phyloP scores from a whole-genome alignment of 2,329 filamentous ascomycete genomes.

The Fusarium multiceps region DNA sequence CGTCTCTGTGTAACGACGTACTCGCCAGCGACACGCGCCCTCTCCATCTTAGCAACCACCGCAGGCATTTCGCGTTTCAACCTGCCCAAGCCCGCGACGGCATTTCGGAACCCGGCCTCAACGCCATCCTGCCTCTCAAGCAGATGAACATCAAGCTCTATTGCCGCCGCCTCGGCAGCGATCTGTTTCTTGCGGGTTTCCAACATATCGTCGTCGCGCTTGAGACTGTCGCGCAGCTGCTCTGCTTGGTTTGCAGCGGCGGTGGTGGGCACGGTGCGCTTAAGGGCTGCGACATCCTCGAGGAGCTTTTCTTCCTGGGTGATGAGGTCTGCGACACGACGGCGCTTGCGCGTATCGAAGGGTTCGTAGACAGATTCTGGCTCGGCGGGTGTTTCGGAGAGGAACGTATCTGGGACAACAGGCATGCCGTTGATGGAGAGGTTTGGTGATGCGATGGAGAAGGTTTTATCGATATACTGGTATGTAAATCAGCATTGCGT shows the following conservation, averaged over 20 bases:
- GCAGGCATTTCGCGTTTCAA: conserved; percentile 71
- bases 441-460: conserved; percentile 68
- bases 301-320: conserved; percentile 72
- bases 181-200: conserved; percentile 42
- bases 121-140: conserved; percentile 59
- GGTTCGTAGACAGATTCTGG: conserved; percentile 63
- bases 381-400: conserved; percentile 43
- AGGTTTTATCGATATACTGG: conserved; percentile 72
- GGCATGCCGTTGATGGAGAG: conserved; percentile 72
- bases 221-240: conserved; percentile 53
- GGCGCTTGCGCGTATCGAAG: conserved; percentile 69
- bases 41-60: conserved; percentile 72
- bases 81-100: conserved; percentile 62
- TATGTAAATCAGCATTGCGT: not conserved
- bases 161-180: conserved; percentile 32
- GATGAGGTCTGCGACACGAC: conserved; percentile 69
- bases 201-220: conserved; percentile 61
- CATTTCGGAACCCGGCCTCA: conserved; percentile 59
- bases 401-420: conserved; percentile 56
- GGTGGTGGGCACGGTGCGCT: conserved; percentile 61
- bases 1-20: conserved; percentile 60
- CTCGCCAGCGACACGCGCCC: conserved; percentile 68
- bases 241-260: conserved; percentile 59
- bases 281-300: conserved; percentile 71
- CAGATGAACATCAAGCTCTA: conserved; percentile 46